A percentile compares a stretch with the other conserved stretches of the same genome.
Evolutionary conservation across 345 rosid species (phyloP).

Genomic region (Xanthoceras sorbifolium): DNA sequence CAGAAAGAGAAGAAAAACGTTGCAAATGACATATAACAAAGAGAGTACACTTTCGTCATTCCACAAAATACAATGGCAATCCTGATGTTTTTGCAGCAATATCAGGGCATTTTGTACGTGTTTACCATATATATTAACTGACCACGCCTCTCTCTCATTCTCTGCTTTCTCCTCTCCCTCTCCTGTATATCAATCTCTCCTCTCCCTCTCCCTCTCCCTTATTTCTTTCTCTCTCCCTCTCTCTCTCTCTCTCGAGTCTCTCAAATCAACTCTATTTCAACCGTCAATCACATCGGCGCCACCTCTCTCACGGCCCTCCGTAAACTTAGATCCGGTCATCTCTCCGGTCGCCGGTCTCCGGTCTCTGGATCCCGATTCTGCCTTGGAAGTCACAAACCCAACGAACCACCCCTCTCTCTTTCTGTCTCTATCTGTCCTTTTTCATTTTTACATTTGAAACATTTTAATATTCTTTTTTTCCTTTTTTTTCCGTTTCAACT

Average conservation of each 20-base stretch:
- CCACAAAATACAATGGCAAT: background rate
- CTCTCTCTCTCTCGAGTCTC: background rate
- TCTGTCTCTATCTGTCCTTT: background rate
- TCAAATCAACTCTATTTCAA: background rate
- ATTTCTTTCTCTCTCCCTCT: background rate
- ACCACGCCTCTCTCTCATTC: background rate
- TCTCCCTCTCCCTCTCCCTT: conserved; percentile 3
- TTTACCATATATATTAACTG: background rate
- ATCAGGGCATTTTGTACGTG: background rate
- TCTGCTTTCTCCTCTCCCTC: conserved; percentile 1
- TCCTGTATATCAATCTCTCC: background rate
- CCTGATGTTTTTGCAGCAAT: background rate
- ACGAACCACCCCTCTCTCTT: background rate
- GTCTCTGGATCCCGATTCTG: conserved; percentile 15
- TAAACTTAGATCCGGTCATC: conserved; percentile 12
- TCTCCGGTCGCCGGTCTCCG: background rate
- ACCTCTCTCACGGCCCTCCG: background rate
- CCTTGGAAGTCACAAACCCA: conserved; percentile 1
- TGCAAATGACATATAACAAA: background rate
- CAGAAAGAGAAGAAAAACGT: background rate
- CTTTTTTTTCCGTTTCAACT: background rate
- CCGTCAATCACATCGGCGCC: conserved; percentile 14
- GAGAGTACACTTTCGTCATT: conserved; percentile 25
- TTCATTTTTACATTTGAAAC: background rate
- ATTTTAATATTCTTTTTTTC: background rate